Percentiles rank a stretch among this genome's conserved stretches.
phyloP scores from a whole-genome alignment of 768 basidiomycete species.

The Melanogaster broomeanus region DNA sequence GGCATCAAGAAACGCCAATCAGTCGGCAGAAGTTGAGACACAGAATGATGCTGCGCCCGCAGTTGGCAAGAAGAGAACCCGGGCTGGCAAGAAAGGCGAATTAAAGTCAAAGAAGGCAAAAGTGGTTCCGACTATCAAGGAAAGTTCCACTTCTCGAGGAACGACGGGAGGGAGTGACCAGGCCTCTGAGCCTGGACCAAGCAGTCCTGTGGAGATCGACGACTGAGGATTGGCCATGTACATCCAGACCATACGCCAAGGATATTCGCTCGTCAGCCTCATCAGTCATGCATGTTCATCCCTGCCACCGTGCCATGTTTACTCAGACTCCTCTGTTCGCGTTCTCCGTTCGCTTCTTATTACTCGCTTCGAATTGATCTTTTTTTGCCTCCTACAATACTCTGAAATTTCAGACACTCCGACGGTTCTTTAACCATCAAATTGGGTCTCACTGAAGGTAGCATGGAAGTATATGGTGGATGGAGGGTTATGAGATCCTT shows the following conservation, averaged over 20 bases:
- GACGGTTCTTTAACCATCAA: slow-evolving; percentile 35
- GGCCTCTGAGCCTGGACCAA: slow-evolving; percentile 22
- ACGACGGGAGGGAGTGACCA: slow-evolving; percentile 29
- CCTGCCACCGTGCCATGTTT: slow-evolving; percentile 13
- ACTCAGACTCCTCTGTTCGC: neutral
- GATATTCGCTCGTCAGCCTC: neutral
- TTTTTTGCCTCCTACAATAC: slow-evolving; percentile 25
- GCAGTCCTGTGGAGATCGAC: slow-evolving; percentile 26
- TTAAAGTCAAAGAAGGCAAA: slow-evolving; percentile 37
- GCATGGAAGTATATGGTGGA: slow-evolving; percentile 11
- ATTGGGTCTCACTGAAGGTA: slow-evolving; percentile 17
- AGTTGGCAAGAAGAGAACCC: slow-evolving; percentile 30
- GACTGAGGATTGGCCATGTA: slow-evolving; percentile 17
- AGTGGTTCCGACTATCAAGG: slow-evolving; percentile 5
- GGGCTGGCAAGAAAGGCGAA: slow-evolving; percentile 29
- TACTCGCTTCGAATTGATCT: slow-evolving; percentile 23
- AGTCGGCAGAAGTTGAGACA: slow-evolving; percentile 16
- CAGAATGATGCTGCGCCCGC: slow-evolving; percentile 17
- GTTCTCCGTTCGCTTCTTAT: neutral
- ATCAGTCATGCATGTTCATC: slow-evolving; percentile 6
- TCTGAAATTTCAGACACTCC: slow-evolving; percentile 16
- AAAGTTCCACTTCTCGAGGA: slow-evolving; percentile 23
- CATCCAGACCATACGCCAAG: neutral
- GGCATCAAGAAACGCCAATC: slow-evolving; percentile 23
- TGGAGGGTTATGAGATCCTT: slow-evolving; percentile 20